These are phyloP conservation scores for Xylaria sp. DNA, from an alignment of 2,329 filamentous ascomycete genomes.

Conservation along the genomic window DNA sequence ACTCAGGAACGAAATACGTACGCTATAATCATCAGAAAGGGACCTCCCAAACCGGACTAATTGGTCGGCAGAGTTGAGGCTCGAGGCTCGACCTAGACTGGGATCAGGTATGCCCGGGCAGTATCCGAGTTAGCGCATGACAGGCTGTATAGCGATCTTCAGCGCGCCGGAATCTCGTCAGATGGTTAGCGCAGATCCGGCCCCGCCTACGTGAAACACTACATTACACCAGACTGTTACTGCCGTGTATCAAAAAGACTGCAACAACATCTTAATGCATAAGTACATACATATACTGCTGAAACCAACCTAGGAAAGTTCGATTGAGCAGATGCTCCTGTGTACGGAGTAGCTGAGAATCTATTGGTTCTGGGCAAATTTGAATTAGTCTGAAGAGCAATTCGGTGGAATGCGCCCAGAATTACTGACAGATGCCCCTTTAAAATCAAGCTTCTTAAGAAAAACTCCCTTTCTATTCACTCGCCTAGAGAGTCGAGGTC, in stretches of 20 bases:
- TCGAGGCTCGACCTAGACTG: not conserved
- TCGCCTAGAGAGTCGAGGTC: too few species aligned
- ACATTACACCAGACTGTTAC: conserved; percentile 40
- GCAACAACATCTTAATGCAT: not conserved
- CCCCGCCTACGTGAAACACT: conserved; percentile 43
- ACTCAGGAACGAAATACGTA: too few species aligned
- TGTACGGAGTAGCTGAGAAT: not conserved
- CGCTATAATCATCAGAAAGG: too few species aligned
- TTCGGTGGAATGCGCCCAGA: not conserved
- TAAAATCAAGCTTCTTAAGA: not conserved
- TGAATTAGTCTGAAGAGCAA: not conserved
- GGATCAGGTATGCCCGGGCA: conserved; percentile 28
- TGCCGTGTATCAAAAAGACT: conserved; percentile 23
- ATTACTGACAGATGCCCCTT: not conserved
- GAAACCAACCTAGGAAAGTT: not conserved
- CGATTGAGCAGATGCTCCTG: too few species aligned
- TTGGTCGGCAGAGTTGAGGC: not conserved
- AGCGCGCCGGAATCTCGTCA: conserved; percentile 42
- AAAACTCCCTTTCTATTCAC: too few species aligned
- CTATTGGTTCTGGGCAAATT: not conserved
- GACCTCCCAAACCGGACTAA: not conserved
- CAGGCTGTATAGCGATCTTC: conserved; percentile 40
- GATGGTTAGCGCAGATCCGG: conserved; percentile 43
- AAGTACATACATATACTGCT: too few species aligned
- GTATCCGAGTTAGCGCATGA: conserved; percentile 32